Percentiles rank a stretch among this genome's conserved stretches.
Conservation (phyloP, 78 protist genomes). For the Anaeramoeba flamelloides region DNA sequence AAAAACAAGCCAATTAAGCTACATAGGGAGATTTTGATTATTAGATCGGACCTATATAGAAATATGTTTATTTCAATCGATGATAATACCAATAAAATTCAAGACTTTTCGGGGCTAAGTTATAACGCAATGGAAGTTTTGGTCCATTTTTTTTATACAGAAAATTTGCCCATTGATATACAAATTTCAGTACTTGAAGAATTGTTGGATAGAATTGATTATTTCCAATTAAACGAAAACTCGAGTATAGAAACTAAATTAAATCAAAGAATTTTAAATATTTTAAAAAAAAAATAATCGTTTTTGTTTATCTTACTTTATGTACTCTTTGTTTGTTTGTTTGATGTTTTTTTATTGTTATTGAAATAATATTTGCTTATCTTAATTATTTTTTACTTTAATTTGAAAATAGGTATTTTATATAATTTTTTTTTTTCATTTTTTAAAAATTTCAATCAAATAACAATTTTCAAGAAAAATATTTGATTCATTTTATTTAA, state of each 20-base stretch:
- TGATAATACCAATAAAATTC: background rate
- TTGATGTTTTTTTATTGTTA: too few species aligned
- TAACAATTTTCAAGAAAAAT: too few species aligned
- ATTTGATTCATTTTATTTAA: too few species aligned
- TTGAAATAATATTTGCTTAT: too few species aligned
- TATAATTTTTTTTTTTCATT: too few species aligned
- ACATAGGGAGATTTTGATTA: background rate
- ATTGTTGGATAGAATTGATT: background rate
- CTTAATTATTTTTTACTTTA: too few species aligned
- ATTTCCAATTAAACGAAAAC: background rate
- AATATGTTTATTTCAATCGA: background rate
- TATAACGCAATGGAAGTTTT: background rate
- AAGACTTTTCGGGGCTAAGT: background rate
- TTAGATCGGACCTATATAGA: background rate
- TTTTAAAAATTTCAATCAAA: too few species aligned
- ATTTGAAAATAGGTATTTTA: too few species aligned
- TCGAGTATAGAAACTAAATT: background rate
- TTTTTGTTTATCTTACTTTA: too few species aligned
- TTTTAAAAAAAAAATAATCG: too few species aligned
- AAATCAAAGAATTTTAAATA: too few species aligned
- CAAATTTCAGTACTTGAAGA: background rate
- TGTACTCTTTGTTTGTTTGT: too few species aligned
- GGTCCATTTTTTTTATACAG: background rate
- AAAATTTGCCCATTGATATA: background rate
- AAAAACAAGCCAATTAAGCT: background rate